These are phyloP conservation scores for Elongisporangium prolatum DNA, from an alignment of 352 stramenopile species.

Conservation along the genomic window DNA sequence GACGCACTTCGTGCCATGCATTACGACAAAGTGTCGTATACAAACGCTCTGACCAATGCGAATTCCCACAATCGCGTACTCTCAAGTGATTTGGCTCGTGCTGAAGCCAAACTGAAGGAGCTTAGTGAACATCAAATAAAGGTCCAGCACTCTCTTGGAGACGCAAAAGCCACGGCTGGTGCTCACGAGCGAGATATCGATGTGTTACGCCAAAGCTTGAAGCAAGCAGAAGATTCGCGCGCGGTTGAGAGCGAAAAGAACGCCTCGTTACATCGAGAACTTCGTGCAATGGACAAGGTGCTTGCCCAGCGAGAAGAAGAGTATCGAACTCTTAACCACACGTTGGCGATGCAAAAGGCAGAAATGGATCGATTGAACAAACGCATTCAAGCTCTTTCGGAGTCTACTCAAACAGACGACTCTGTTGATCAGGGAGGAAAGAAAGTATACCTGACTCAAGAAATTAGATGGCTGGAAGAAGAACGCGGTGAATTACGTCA, in stretches of 20 bases:
- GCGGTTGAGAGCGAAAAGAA: constrained; percentile 69
- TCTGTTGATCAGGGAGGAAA: constrained; percentile 9
- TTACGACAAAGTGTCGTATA: constrained; percentile 84
- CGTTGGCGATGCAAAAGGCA: constrained; percentile 42
- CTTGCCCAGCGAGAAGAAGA: constrained; percentile 68
- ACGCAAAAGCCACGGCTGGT: constrained; percentile 33
- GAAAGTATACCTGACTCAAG: constrained; percentile 40
- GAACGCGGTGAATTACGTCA: constrained; percentile 49
- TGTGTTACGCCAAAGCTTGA: constrained; percentile 48
- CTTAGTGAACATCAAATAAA: constrained; percentile 25
- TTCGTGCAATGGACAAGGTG: constrained; percentile 68
- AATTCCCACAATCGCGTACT: constrained; percentile 76
- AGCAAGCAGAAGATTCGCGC: constrained; percentile 46
- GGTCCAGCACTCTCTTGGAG: constrained; percentile 34
- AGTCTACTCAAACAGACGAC: constrained; percentile 2
- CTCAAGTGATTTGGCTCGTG: constrained; percentile 45
- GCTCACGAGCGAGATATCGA: constrained; percentile 48
- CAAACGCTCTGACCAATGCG: constrained; percentile 68
- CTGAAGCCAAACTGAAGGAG: constrained; percentile 53
- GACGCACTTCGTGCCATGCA: constrained; percentile 66
- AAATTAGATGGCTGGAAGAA: constrained; percentile 75
- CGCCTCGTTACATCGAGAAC: constrained; percentile 55
- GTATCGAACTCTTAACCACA: constrained; percentile 51
- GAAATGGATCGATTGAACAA: constrained; percentile 51
- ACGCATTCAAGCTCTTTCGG: constrained; percentile 26